Evolutionary conservation across 2,329 filamentous ascomycete species (phyloP).

Genomic region (Dactylellina haptotyla): DNA sequence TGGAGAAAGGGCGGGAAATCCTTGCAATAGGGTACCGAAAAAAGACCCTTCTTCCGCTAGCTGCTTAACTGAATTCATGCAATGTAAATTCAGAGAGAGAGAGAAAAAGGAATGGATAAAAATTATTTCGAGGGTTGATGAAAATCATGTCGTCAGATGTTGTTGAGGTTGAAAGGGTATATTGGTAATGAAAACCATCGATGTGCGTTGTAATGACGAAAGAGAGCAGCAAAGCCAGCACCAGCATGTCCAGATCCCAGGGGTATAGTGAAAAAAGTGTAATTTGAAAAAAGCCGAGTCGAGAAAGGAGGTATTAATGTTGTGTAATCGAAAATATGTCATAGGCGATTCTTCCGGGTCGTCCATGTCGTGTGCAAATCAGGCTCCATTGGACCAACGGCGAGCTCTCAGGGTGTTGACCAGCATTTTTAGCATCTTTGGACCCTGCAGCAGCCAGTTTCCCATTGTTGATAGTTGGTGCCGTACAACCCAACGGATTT

Average conservation of each 20-base stretch:
- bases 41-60: slow-evolving; percentile 29
- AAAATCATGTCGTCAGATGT: slow-evolving; percentile 42
- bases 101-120: background rate
- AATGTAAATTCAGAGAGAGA: slow-evolving; percentile 15
- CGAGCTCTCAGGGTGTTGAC: slow-evolving; percentile 46
- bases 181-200: slow-evolving; percentile 23
- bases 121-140: slow-evolving; percentile 1
- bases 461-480: slow-evolving; percentile 11
- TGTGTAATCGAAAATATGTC: slow-evolving; percentile 52
- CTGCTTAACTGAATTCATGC: slow-evolving; percentile 13
- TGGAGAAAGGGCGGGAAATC: slow-evolving; percentile 17
- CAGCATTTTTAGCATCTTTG: slow-evolving; percentile 27
- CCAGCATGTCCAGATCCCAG: slow-evolving; percentile 34
- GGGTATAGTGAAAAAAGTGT: slow-evolving; percentile 45
- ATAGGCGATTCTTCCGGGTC: slow-evolving; percentile 36
- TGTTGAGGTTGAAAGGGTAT: slow-evolving; percentile 26
- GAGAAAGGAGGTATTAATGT: slow-evolving; percentile 40
- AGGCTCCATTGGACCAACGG: slow-evolving; percentile 26
- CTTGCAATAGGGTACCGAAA: background rate
- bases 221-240: slow-evolving; percentile 12
- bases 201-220: slow-evolving; percentile 52
- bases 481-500: slow-evolving; percentile 39
- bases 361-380: slow-evolving; percentile 42
- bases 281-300: slow-evolving; percentile 34
- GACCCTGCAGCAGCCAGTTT: slow-evolving; percentile 40